These are phyloP conservation scores for Trifolium subterraneum DNA, from an alignment of 306 rosid genomes.

Conservation along the genomic window DNA sequence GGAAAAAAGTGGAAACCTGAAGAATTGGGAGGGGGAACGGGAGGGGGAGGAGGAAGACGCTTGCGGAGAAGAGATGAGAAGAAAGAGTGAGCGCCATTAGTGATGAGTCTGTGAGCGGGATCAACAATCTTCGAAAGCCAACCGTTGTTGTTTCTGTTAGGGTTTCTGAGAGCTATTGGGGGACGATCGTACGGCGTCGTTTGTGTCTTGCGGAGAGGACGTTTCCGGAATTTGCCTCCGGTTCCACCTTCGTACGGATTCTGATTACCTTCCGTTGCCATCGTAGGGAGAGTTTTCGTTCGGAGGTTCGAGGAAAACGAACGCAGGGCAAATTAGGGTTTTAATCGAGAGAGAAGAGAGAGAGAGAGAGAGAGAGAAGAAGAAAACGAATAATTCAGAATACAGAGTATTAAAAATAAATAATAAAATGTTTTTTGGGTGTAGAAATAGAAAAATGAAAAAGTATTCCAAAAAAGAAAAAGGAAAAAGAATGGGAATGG, in stretches of 20 bases:
- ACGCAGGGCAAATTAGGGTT: conserved; percentile 40
- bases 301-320: background rate
- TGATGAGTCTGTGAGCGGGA: conserved; percentile 88
- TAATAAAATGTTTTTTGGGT: background rate
- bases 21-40: conserved; percentile 48
- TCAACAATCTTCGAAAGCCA: conserved; percentile 91
- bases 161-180: conserved; percentile 58
- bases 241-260: conserved; percentile 63
- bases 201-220: conserved; percentile 59
- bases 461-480: background rate
- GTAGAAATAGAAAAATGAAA: background rate
- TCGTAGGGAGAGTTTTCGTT: conserved; percentile 12
- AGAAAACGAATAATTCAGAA: background rate
- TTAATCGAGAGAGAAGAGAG: conserved; percentile 3
- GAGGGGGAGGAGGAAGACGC: conserved; percentile 77
- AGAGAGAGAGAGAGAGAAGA: background rate
- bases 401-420: background rate
- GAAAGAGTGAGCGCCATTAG: conserved; percentile 64
- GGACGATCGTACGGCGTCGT: conserved; percentile 94
- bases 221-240: conserved; percentile 88
- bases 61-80: conserved; percentile 79
- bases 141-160: conserved; percentile 49
- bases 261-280: conserved; percentile 63
- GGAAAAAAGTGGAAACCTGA: conserved; percentile 39
- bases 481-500: too few species aligned